Evolutionary conservation across 345 rosid genomes (phyloP), one percentile per base, ranked within the genome.

Genomic region (Eucalyptus cloeziana): DNA sequence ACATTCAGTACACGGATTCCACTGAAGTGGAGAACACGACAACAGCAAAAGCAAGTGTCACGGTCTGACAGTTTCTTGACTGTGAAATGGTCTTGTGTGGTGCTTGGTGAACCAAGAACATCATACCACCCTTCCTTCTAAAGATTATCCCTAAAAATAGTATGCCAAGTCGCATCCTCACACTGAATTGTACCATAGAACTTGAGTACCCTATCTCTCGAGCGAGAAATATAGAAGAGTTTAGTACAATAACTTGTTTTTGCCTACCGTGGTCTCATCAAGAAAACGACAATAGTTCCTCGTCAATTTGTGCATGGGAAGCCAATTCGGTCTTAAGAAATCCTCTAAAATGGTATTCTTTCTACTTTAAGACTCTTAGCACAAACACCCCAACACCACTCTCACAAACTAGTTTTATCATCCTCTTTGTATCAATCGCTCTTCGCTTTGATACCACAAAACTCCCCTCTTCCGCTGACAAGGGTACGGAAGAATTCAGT

Each of bases 191-290:
- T 64, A 64, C 10, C 10, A n/a, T 62, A 30, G 31, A 62, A n/a
- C 33, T 64, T 2, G 9, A 14, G 37, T 7, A n/a, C 19, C 37
- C 10, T 3, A 52, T 52, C 10, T 52, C 58, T 52, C 10, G 0
- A 51, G 52, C 6, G 7, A 51, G 58, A 52, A 52, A 64, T 31
- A 14, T n/a, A 13, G 37, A 64, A 30, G 19, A n/a, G 10, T 64
- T 64, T 31, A 14, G 0, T 30, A 64, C 19, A n/a, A 64, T 64
- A 30, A 14, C 4, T 62, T n/a, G 17, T 30, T 62, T 62, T 3
- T 9, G 2, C 71, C 5, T 52, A 52, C 25, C 2, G 0, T 52
- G 58, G 0, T 21, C 25, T 52, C 0, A 8, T 52, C 37, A 37
- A 37, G 37, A 37, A 37, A 37, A 37, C 37, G 37, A 37, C 37